Conservation (phyloP, 2,329 filamentous ascomycete species). For the Stemphylium vesicarium region DNA sequence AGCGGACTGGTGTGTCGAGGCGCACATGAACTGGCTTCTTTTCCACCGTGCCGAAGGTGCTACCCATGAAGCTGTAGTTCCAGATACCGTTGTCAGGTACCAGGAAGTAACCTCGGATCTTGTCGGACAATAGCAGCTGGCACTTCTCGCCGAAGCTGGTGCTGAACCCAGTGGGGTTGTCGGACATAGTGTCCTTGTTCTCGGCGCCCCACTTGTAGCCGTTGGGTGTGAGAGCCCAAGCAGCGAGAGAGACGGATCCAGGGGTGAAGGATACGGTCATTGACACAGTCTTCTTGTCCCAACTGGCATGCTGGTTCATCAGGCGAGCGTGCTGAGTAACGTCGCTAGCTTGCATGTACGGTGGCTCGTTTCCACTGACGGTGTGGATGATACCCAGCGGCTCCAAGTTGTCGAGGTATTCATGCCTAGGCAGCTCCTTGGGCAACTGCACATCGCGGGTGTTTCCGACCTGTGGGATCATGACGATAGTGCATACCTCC, state of each 20-base stretch:
- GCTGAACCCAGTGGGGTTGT: slow-evolving; percentile 92
- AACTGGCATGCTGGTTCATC: slow-evolving; percentile 79
- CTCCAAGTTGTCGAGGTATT: slow-evolving; percentile 85
- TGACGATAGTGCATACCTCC: slow-evolving; percentile 94
- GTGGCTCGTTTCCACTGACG: slow-evolving; percentile 89
- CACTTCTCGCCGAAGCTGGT: slow-evolving; percentile 94
- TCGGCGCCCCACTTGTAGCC: slow-evolving; percentile 98
- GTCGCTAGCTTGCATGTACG: slow-evolving; percentile 94
- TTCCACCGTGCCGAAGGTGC: slow-evolving; percentile 82
- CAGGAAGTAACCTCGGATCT: slow-evolving; percentile 94
- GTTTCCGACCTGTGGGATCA: slow-evolving; percentile 95
- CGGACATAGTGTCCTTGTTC: slow-evolving; percentile 90
- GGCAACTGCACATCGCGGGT: slow-evolving; percentile 91
- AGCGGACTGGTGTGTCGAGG: slow-evolving; percentile 85
- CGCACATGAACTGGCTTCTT: slow-evolving; percentile 92
- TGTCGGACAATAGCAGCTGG: slow-evolving; percentile 89
- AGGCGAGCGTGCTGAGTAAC: slow-evolving; percentile 93
- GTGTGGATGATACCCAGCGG: slow-evolving; percentile 96
- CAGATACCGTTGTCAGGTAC: slow-evolving; percentile 88
- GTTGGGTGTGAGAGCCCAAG: slow-evolving; percentile 88
- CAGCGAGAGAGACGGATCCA: slow-evolving; percentile 90
- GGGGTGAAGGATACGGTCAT: slow-evolving; percentile 97
- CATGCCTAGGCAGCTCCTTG: slow-evolving; percentile 87
- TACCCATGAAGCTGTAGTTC: slow-evolving; percentile 99
- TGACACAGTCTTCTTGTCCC: slow-evolving; percentile 91